phyloP scores from a whole-genome alignment of 2,329 filamentous ascomycete genomes.

The Pseudodiploospora longispora region DNA sequence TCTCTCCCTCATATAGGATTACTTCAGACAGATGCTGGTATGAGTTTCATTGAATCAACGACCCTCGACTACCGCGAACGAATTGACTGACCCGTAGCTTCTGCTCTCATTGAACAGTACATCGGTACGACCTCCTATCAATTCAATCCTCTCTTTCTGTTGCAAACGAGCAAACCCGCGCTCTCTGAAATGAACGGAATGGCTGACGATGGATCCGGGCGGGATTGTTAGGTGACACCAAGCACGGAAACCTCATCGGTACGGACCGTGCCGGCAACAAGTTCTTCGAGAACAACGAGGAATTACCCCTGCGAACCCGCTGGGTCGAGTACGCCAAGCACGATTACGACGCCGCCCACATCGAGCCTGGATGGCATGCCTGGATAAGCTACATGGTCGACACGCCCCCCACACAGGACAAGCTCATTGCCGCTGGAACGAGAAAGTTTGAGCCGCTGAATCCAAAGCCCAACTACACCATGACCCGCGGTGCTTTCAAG shows the following conservation, averaged over 20 bases:
- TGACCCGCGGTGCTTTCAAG: slow-evolving; percentile 73
- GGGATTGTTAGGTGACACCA: slow-evolving; percentile 71
- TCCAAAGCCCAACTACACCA: slow-evolving; percentile 67
- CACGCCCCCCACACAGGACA: slow-evolving; percentile 71
- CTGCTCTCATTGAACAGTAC: slow-evolving; percentile 33
- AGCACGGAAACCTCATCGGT: slow-evolving; percentile 79
- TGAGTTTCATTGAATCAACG: slow-evolving; percentile 33
- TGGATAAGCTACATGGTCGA: slow-evolving; percentile 96
- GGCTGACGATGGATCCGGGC: background rate
- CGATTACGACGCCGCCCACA: slow-evolving; percentile 74
- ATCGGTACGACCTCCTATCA: slow-evolving; percentile 38
- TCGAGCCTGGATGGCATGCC: slow-evolving; percentile 95
- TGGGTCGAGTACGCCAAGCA: slow-evolving; percentile 96
- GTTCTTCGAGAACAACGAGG: slow-evolving; percentile 92
- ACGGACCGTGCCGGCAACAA: slow-evolving; percentile 93
- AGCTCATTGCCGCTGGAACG: slow-evolving; percentile 56
- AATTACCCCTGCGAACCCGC: slow-evolving; percentile 88
- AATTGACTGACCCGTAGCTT: slow-evolving; percentile 14
- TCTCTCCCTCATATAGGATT: slow-evolving; percentile 53
- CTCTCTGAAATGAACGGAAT: background rate
- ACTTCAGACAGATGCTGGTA: slow-evolving; percentile 88
- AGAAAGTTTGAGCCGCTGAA: slow-evolving; percentile 68
- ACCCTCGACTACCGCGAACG: slow-evolving; percentile 14
- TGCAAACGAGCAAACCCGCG: background rate
- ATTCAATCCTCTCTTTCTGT: background rate